Percentiles rank a stretch among this genome's conserved stretches.
These are phyloP conservation scores for Pinus albicaulis DNA, from an alignment of 75 land plant genomes.

Conservation along the genomic window DNA sequence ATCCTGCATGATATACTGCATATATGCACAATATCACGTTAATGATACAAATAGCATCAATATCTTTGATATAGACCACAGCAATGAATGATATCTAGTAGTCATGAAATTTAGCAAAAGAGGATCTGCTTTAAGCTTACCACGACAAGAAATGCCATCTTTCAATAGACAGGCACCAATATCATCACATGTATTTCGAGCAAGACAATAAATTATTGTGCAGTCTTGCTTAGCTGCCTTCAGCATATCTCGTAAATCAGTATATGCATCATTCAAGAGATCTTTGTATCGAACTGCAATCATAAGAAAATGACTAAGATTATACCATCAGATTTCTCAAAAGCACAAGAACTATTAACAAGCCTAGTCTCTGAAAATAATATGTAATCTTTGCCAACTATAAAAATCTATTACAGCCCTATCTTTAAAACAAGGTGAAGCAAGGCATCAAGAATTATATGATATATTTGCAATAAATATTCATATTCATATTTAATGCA, in stretches of 20 bases:
- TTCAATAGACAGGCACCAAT: slow-evolving; percentile 51
- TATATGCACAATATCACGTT: background rate
- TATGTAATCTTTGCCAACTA: too few species aligned
- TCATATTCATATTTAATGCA: too few species aligned
- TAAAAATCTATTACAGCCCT: too few species aligned
- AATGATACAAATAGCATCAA: background rate
- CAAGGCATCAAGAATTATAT: too few species aligned
- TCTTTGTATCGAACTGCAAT: slow-evolving; percentile 86
- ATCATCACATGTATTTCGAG: slow-evolving; percentile 73
- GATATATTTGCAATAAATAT: too few species aligned
- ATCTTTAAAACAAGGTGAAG: too few species aligned
- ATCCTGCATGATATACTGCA: slow-evolving; percentile 88
- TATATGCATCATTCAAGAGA: slow-evolving; percentile 55
- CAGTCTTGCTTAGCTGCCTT: slow-evolving; percentile 48
- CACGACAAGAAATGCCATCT: slow-evolving; percentile 71
- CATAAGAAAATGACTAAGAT: background rate
- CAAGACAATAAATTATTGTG: slow-evolving; percentile 84
- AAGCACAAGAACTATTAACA: too few species aligned
- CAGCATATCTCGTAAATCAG: slow-evolving; percentile 53
- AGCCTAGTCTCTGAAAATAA: too few species aligned
- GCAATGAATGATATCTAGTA: background rate
- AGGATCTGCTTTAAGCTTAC: slow-evolving; percentile 25
- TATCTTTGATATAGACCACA: background rate
- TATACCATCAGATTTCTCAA: too few species aligned
- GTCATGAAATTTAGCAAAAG: background rate